These are phyloP conservation scores for Peribolospora kevripleyi DNA, from an alignment of 768 basidiomycete genomes.

Conservation along the genomic window DNA sequence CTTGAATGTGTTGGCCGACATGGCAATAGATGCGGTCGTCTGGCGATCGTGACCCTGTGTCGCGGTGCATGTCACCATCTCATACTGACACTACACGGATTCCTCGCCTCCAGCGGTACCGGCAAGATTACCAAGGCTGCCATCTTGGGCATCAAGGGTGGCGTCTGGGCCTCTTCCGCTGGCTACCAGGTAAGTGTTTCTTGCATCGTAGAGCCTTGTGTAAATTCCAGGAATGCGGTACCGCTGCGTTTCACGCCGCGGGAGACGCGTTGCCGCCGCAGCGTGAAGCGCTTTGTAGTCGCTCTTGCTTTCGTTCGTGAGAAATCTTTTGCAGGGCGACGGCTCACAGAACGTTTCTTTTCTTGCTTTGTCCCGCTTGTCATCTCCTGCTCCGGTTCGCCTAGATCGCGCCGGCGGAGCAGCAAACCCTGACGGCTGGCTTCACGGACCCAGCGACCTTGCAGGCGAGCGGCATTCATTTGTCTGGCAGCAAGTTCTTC, in stretches of 20 bases:
- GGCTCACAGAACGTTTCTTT: too few species aligned
- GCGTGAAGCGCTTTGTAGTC: too few species aligned
- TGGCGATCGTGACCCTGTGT: too few species aligned
- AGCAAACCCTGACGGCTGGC: conserved; percentile 31
- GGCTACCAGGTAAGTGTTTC: conserved; percentile 34
- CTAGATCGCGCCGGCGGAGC: conserved; percentile 42
- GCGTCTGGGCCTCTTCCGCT: conserved; percentile 44
- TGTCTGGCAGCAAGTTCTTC: conserved; percentile 54
- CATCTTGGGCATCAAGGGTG: conserved; percentile 45
- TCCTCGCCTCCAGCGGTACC: conserved; percentile 51
- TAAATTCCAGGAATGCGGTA: neutral
- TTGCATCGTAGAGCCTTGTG: neutral
- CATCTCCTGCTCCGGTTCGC: neutral
- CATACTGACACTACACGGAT: conserved; percentile 26
- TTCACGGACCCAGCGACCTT: conserved; percentile 23
- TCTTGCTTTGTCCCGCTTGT: too few species aligned
- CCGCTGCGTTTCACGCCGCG: neutral
- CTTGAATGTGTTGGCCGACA: too few species aligned
- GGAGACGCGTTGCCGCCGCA: too few species aligned
- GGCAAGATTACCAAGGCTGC: conserved; percentile 54
- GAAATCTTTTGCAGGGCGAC: too few species aligned
- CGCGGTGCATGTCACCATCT: neutral
- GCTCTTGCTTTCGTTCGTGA: too few species aligned
- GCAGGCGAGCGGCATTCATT: conserved; percentile 36
- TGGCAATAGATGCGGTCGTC: too few species aligned